Evolutionary conservation across 1,139 yeast genomes (phyloP), one percentile per base, ranked within the genome.

Genomic region (Pichia sp.): DNA sequence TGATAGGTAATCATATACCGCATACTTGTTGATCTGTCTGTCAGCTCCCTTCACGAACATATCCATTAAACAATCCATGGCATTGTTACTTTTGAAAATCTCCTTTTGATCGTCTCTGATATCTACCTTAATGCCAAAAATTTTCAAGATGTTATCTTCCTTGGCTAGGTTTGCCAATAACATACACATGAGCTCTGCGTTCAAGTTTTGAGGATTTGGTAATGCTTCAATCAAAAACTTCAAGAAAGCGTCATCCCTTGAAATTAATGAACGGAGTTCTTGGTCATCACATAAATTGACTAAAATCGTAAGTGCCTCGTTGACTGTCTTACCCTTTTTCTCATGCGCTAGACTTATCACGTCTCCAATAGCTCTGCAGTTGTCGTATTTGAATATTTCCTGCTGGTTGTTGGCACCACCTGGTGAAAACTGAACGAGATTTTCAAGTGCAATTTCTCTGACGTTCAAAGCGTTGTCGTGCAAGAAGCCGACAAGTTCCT

Each of bases 31-130:
- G 57, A 89, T 75, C 16, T 81, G 71, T 67, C 91, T 77, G 61
- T 87, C 92, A 51, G 79, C 75, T 6, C 97, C 97, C 67, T 87
- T 87, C 49, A 91, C 97, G 69, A 91, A 92, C 67, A 95, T 84
- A 71, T 90, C 96, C 84, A 91, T 81, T 48, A 92, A 75, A 69
- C 95, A 87, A 67, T 89, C 96, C 72, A 90, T 77, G n/a, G 83
- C 83, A 44, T 74, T 76, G 10, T 66, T 66, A 55, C 92, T 84
- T 62, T 77, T 77, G 72, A 85, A 86, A 4, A 78, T 66, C 0
- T 68, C 67, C 46, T 67, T 68, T 56, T 74, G 71, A 27, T 51
- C 67, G 50, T 64, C 56, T 50, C 64, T 59, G 54, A 67, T 72
- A 29, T 73, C 70, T 34, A 81, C 63, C 12, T 69, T 71, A 58